phyloP scores from a whole-genome alignment of 129 eudicot species.

The Ambrosia artemisiifolia region DNA sequence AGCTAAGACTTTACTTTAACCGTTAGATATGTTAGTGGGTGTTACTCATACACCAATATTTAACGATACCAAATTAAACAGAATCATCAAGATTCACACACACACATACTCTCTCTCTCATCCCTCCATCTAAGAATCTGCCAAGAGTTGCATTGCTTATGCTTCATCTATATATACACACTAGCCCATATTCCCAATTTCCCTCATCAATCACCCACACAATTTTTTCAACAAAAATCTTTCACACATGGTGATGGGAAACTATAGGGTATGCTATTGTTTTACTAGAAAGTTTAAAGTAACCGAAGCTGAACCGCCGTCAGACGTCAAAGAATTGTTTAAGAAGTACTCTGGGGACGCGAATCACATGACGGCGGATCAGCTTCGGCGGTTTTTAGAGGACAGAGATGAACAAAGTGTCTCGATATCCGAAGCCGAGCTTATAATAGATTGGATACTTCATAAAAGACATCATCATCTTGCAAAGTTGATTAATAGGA shows the following conservation, averaged over 20 bases:
- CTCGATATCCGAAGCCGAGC: conserved; percentile 42
- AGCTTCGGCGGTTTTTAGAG: conserved; percentile 55
- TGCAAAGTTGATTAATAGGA: conserved; percentile 45
- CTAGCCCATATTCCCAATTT: background rate
- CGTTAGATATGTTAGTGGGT: background rate
- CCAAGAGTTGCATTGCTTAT: conserved; percentile 4
- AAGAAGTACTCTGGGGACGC: conserved; percentile 49
- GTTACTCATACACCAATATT: background rate
- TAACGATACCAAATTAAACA: conserved; percentile 13
- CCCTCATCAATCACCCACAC: background rate
- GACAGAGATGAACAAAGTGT: conserved; percentile 31
- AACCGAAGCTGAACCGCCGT: conserved; percentile 54
- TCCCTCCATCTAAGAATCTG: conserved; percentile 1
- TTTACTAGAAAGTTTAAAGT: conserved; percentile 61
- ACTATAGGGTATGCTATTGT: conserved; percentile 60
- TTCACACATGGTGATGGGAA: conserved; percentile 37
- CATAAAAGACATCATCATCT: conserved; percentile 53
- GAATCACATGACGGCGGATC: conserved; percentile 59
- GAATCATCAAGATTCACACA: conserved; percentile 9
- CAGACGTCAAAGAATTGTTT: conserved; percentile 55
- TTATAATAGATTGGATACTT: conserved; percentile 48
- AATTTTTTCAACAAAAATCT: background rate
- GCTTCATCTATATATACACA: background rate
- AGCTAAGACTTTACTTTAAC: conserved; percentile 9
- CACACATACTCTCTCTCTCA: background rate